Evolutionary conservation across 1,139 yeast species (phyloP).

Genomic region (Petasospora fabianii): DNA sequence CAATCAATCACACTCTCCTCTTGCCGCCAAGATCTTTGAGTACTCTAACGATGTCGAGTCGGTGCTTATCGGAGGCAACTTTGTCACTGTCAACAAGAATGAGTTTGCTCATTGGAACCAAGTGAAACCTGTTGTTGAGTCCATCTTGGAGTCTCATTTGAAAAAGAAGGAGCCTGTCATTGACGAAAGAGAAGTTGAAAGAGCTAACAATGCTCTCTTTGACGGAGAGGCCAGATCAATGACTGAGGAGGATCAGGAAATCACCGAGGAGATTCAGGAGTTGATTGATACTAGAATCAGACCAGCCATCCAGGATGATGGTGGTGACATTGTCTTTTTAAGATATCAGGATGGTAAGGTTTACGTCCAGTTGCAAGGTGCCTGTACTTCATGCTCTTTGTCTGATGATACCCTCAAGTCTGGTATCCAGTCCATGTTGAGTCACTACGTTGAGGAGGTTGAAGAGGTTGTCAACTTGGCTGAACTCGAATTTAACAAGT

Average conservation of each 20-base stretch:
- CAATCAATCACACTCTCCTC: conserved; percentile 77
- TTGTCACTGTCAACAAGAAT: conserved; percentile 80
- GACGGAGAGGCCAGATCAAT: conserved; percentile 14
- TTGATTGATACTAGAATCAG: conserved; percentile 89
- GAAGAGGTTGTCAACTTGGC: conserved; percentile 46
- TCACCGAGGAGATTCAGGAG: conserved; percentile 88
- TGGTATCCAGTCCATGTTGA: conserved; percentile 79
- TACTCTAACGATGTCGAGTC: conserved; percentile 63
- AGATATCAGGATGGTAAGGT: conserved; percentile 66
- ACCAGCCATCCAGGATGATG: conserved; percentile 89
- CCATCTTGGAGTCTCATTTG: conserved; percentile 77
- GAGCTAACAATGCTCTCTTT: conserved; percentile 27
- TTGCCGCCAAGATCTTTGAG: conserved; percentile 76
- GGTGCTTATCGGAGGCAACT: conserved; percentile 81
- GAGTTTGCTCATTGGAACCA: conserved; percentile 66
- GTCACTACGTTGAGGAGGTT: conserved; percentile 77
- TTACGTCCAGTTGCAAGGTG: conserved; percentile 66
- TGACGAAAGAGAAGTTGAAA: conserved; percentile 25
- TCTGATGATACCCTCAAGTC: conserved; percentile 72
- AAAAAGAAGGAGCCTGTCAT: conserved; percentile 69
- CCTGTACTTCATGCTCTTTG: conserved; percentile 76
- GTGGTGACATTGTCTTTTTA: conserved; percentile 77
- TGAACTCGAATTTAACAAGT: conserved; percentile 28
- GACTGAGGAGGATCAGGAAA: conserved; percentile 42
- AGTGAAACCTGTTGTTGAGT: conserved; percentile 84